A percentile compares a stretch with the other conserved stretches of the same genome.
Conservation (phyloP, 352 stramenopile genomes). For the Globisporangium radiosum region DNA sequence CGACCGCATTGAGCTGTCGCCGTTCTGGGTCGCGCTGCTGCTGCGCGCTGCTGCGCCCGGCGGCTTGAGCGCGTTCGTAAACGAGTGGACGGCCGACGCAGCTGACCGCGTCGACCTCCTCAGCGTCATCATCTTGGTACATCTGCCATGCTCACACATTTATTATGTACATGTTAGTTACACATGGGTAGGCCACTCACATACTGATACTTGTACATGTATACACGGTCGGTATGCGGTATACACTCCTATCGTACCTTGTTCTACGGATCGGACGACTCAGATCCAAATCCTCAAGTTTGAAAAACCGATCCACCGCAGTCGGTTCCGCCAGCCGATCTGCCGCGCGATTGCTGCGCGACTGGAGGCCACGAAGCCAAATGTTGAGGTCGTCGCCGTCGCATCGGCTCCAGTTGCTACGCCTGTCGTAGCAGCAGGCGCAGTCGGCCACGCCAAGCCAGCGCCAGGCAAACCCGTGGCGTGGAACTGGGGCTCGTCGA, state of each 20-base stretch:
- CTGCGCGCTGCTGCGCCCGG: neutral
- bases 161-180: too few species aligned
- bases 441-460: neutral
- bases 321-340: slow-evolving; percentile 41
- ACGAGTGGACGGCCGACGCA: slow-evolving; percentile 5
- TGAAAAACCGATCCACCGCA: slow-evolving; percentile 54
- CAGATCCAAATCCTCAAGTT: slow-evolving; percentile 41
- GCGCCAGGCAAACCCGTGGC: slow-evolving; percentile 1
- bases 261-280: too few species aligned
- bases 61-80: slow-evolving; percentile 21
- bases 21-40: slow-evolving; percentile 12
- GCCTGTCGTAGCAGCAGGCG: neutral
- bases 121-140: slow-evolving; percentile 46
- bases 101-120: slow-evolving; percentile 23
- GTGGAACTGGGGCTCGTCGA: slow-evolving; percentile 11
- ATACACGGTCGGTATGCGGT: too few species aligned
- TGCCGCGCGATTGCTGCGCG: slow-evolving; percentile 21
- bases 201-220: too few species aligned
- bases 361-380: slow-evolving; percentile 2
- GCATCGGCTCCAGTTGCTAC: neutral
- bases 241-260: too few species aligned
- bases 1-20: slow-evolving; percentile 22
- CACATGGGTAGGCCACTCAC: too few species aligned
- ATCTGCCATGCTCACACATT: neutral
- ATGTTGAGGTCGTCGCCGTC: neutral